Evolutionary conservation across 768 basidiomycete genomes (phyloP).

Genomic region (Tylopilus rubrobrunneus): DNA sequence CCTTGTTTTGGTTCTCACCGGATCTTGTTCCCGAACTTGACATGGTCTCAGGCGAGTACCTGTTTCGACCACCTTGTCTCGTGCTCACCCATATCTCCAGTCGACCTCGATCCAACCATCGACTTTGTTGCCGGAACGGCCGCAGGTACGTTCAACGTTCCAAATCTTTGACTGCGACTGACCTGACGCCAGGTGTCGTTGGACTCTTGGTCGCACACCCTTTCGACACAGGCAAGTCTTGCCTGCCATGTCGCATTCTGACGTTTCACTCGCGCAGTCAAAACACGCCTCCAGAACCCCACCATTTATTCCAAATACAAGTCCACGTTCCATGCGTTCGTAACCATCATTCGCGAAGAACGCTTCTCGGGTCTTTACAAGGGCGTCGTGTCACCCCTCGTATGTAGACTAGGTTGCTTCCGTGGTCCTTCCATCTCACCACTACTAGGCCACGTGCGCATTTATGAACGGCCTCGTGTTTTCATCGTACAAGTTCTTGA

Average conservation of each 20-base stretch:
- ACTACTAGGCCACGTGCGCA: too few species aligned
- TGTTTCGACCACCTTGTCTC: too few species aligned
- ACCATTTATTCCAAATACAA: too few species aligned
- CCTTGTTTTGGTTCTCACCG: neutral
- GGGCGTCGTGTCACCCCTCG: constrained; percentile 78
- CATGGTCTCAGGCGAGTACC: constrained; percentile 20
- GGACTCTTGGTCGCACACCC: too few species aligned
- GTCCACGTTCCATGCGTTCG: neutral
- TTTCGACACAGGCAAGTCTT: constrained; percentile 51
- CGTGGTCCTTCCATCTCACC: too few species aligned
- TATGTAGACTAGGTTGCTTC: constrained; percentile 30
- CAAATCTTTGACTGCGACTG: too few species aligned
- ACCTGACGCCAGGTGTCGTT: too few species aligned
- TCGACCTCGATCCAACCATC: too few species aligned
- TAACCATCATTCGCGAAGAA: constrained; percentile 45
- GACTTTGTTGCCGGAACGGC: too few species aligned
- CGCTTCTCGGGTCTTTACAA: constrained; percentile 65
- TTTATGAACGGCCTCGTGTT: constrained; percentile 70
- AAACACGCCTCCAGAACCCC: constrained; percentile 50
- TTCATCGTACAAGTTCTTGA: constrained; percentile 55
- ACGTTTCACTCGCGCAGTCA: constrained; percentile 14
- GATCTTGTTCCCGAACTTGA: neutral
- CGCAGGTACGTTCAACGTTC: too few species aligned
- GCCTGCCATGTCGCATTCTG: neutral
- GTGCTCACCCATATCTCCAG: too few species aligned